phyloP scores from a whole-genome alignment of 371 early-diverging fungal genomes.

The Mucor sp. region DNA sequence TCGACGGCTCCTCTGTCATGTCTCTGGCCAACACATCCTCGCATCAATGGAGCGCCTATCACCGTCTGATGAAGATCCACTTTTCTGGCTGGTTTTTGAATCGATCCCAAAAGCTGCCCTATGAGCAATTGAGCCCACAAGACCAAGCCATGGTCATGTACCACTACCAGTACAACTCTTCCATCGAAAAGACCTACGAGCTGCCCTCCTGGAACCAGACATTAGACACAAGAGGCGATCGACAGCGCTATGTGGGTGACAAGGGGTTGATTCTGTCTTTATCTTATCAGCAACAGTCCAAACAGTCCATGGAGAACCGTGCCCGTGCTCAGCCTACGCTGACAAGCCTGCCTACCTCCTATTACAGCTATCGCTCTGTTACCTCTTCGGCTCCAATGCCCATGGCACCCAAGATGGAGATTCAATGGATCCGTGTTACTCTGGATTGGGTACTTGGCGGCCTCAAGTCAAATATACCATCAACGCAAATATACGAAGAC shows the following conservation, averaged over 20 bases:
- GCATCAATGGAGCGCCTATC: constrained; percentile 25
- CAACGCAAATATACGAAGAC: constrained; percentile 37
- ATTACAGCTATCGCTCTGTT: constrained; percentile 12
- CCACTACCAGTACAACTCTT: constrained; percentile 44
- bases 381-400: constrained; percentile 12
- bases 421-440: constrained; percentile 42
- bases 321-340: constrained; percentile 1
- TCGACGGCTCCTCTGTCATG: not conserved
- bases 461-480: constrained; percentile 20
- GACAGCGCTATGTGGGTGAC: constrained; percentile 45
- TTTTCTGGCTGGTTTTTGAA: constrained; percentile 33
- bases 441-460: constrained; percentile 46
- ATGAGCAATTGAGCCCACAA: constrained; percentile 17
- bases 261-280: constrained; percentile 37
- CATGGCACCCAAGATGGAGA: constrained; percentile 26
- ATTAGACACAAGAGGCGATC: not conserved
- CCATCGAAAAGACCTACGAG: constrained; percentile 38
- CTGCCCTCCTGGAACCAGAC: constrained; percentile 27
- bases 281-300: constrained; percentile 21
- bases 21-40: constrained; percentile 12
- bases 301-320: not conserved
- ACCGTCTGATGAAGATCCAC: constrained; percentile 35
- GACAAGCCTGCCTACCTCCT: constrained; percentile 8
- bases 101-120: not conserved
- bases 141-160: constrained; percentile 40